Conservation (phyloP, 2,329 filamentous ascomycete species). For the Trichoderma aggressivum region DNA sequence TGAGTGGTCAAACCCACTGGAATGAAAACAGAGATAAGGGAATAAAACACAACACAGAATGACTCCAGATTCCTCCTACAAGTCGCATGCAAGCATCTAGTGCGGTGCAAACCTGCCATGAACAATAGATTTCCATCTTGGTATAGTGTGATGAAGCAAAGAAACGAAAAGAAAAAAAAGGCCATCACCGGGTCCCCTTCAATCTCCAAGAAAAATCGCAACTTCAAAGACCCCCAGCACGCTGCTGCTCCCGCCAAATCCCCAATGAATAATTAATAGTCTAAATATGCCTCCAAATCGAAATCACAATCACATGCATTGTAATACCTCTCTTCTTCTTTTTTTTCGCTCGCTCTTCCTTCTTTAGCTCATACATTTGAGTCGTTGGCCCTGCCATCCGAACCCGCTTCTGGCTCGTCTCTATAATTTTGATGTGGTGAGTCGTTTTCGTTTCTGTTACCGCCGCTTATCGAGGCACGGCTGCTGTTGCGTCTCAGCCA, state of each 20-base stretch:
- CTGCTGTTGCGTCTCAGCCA: slow-evolving; percentile 46
- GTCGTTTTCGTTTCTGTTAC: slow-evolving; percentile 3
- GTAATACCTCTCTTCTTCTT: neutral
- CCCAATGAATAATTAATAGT: neutral
- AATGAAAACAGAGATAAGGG: neutral
- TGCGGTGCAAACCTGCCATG: slow-evolving; percentile 4
- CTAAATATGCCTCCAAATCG: neutral
- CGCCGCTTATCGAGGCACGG: slow-evolving; percentile 13
- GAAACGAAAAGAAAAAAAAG: neutral
- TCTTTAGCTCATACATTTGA: slow-evolving; percentile 34
- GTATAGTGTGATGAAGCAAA: slow-evolving; percentile 1
- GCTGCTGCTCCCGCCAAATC: neutral
- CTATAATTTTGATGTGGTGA: slow-evolving; percentile 21
- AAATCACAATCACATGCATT: neutral
- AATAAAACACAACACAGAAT: neutral
- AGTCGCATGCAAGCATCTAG: slow-evolving; percentile 2
- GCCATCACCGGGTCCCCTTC: neutral
- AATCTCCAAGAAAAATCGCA: slow-evolving; percentile 6
- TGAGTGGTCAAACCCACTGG: neutral
- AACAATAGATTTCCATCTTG: slow-evolving; percentile 14
- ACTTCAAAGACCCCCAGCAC: neutral
- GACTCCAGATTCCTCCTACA: neutral
- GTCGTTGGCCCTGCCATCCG: slow-evolving; percentile 24
- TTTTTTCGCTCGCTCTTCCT: neutral
- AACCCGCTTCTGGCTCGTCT: slow-evolving; percentile 21